Percentiles rank a stretch among this genome's conserved stretches.
phyloP scores from a whole-genome alignment of 179 eudicot genomes.

The Drosera spatulata region DNA sequence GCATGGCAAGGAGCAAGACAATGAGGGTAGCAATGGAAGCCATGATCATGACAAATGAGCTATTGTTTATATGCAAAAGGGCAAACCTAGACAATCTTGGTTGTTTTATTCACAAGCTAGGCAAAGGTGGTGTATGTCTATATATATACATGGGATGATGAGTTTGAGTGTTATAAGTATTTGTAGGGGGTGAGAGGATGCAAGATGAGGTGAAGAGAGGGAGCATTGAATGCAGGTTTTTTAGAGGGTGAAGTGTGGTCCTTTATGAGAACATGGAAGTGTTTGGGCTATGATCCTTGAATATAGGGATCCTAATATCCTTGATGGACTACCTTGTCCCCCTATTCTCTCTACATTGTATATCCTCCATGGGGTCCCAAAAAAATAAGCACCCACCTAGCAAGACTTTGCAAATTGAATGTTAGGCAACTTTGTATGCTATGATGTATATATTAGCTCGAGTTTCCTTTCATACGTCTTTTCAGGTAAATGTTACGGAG shows the following conservation, averaged over 20 bases:
- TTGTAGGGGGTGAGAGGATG: constrained; percentile 9
- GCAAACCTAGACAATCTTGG: no score
- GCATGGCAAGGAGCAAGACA: constrained; percentile 26
- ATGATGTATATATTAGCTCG: no score
- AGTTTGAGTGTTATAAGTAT: constrained; percentile 6
- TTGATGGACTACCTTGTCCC: constrained; percentile 38
- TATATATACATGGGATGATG: no score
- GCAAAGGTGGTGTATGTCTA: no score
- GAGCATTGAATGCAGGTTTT: constrained; percentile 33
- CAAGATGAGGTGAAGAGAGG: neutral
- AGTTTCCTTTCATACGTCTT: no score
- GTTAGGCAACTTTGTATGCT: no score
- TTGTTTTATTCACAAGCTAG: neutral
- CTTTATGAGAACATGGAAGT: constrained; percentile 67
- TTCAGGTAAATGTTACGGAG: no score
- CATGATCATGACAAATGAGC: constrained; percentile 17
- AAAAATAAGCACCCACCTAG: neutral
- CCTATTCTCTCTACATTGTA: constrained; percentile 24
- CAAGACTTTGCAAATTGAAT: no score
- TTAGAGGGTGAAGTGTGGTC: constrained; percentile 12
- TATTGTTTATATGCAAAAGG: neutral
- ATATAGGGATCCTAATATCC: constrained; percentile 25
- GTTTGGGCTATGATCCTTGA: constrained; percentile 38
- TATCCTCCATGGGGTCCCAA: constrained; percentile 12
- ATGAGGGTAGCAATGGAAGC: constrained; percentile 16